Base-by-base conservation (phyloP, 441 rosid genomes). In the Theobroma grandiflorum region DNA sequence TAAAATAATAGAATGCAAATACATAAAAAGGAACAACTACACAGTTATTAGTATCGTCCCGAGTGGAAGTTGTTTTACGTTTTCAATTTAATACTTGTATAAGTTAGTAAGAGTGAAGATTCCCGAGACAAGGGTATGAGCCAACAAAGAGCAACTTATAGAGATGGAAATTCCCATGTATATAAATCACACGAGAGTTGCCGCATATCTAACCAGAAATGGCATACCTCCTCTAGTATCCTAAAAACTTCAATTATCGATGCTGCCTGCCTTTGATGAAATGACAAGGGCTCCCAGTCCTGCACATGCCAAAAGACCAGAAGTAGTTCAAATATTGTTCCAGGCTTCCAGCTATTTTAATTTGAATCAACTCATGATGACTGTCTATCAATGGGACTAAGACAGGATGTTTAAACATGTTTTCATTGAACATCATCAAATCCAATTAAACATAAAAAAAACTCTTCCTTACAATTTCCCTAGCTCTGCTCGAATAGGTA, bases 221-320 rank as follows among this genome's bases (percentile, higher is more conserved):
- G 22, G 55, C 74, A 59, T 89, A 97, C 99, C 99, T 97, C 99
- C 87, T 97, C 99, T 77, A 97, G 84, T 40, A 97, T 97, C 89
- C 99, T 94, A 82, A 97, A 97, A 83, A 97, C 95, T 90, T 97
- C 99, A 75, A 97, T 88, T 80, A 93, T 86, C 53, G 99, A 97
- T 81, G 93, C 89, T 52, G 98, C 95, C 82, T 94, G 98, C 75
- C 89, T 93, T 81, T 97, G 98, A 78, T 95, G 98, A 86, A 83
- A 88, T 78, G 99, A 97, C 78, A 97, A 84, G 81, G 99, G 96
- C 88, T 94, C 98, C 99, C 99, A 97, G 76, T 93, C 96, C 99
- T 97, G 90, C 92, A 87, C 50, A 82, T 61, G 78, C 71, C 80
- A 69, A 81, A 52, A 40, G 72, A 59, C n/a, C 55, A 77, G 16